phyloP scores from a whole-genome alignment of 331 rosid genomes.

The Pyrus hybrid region DNA sequence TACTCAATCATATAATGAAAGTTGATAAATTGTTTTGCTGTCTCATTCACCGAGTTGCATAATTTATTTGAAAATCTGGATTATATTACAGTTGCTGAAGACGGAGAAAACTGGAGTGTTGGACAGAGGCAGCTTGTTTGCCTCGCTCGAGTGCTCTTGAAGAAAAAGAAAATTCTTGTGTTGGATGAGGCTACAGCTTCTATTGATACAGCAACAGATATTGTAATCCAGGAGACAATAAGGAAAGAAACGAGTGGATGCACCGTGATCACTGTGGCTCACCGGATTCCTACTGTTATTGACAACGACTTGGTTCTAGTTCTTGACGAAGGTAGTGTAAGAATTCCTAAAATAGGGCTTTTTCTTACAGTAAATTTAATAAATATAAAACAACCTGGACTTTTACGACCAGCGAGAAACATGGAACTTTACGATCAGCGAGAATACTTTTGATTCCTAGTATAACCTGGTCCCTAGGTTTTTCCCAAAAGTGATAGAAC shows the following conservation, averaged over 20 bases:
- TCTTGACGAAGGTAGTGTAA: constrained; percentile 61
- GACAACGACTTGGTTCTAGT: too few species aligned
- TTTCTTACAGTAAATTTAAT: neutral
- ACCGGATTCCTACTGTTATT: too few species aligned
- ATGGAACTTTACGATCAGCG: neutral
- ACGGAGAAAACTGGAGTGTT: constrained; percentile 93
- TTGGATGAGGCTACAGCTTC: too few species aligned
- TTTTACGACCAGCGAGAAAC: too few species aligned
- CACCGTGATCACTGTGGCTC: too few species aligned
- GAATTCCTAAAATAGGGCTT: neutral
- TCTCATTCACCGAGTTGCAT: neutral
- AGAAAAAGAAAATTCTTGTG: constrained; percentile 62
- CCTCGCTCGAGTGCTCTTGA: constrained; percentile 67
- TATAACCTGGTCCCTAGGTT: neutral
- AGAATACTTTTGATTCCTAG: neutral
- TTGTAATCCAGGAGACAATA: too few species aligned
- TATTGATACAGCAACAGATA: too few species aligned
- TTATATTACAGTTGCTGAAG: constrained; percentile 70
- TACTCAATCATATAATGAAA: neutral
- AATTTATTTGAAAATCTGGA: neutral
- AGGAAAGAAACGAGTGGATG: too few species aligned
- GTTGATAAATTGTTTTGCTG: neutral
- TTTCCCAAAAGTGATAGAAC: neutral
- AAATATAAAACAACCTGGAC: neutral
- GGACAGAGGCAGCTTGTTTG: constrained; percentile 94